phyloP scores from a whole-genome alignment of 1,284 basidiomycete genomes.

The Cryptococcus sp. region DNA sequence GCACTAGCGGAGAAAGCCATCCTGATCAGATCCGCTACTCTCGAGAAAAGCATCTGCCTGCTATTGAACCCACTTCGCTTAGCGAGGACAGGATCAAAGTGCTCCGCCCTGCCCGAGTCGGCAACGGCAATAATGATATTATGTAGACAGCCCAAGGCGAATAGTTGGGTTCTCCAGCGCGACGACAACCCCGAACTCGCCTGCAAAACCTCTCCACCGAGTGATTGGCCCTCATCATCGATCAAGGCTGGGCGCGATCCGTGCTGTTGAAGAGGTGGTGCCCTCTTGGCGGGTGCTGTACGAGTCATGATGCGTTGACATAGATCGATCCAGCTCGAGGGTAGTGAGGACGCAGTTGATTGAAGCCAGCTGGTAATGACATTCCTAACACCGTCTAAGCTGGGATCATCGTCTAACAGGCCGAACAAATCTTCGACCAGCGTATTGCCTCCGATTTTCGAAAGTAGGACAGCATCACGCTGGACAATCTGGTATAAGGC shows the following conservation, averaged over 20 bases:
- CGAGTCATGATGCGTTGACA: slow-evolving; percentile 89
- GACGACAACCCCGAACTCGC: slow-evolving; percentile 57
- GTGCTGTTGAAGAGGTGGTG: slow-evolving; percentile 40
- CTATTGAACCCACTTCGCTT: slow-evolving; percentile 34
- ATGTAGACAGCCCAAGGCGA: slow-evolving; percentile 89
- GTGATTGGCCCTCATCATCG: slow-evolving; percentile 88
- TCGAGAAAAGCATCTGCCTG: slow-evolving; percentile 40
- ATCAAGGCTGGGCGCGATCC: slow-evolving; percentile 54
- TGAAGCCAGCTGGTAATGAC: slow-evolving; percentile 94
- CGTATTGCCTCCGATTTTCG: slow-evolving; percentile 85
- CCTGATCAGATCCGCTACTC: slow-evolving; percentile 73
- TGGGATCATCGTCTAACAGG: slow-evolving; percentile 86
- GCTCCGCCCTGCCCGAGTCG: slow-evolving; percentile 68
- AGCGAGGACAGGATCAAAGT: slow-evolving; percentile 70
- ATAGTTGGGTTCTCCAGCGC: slow-evolving; percentile 94
- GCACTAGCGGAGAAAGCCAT: slow-evolving; percentile 98
- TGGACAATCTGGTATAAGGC: slow-evolving; percentile 96
- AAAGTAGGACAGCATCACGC: slow-evolving; percentile 86
- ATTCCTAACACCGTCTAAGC: slow-evolving; percentile 87
- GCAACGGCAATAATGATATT: slow-evolving; percentile 76
- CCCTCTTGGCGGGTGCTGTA: slow-evolving; percentile 57
- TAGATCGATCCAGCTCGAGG: slow-evolving; percentile 95
- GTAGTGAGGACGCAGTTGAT: slow-evolving; percentile 87
- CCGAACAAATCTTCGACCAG: slow-evolving; percentile 93
- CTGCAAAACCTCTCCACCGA: slow-evolving; percentile 54